Evolutionary conservation across 139 green algal species (phyloP).

Genomic region (Penium margaritaceum): DNA sequence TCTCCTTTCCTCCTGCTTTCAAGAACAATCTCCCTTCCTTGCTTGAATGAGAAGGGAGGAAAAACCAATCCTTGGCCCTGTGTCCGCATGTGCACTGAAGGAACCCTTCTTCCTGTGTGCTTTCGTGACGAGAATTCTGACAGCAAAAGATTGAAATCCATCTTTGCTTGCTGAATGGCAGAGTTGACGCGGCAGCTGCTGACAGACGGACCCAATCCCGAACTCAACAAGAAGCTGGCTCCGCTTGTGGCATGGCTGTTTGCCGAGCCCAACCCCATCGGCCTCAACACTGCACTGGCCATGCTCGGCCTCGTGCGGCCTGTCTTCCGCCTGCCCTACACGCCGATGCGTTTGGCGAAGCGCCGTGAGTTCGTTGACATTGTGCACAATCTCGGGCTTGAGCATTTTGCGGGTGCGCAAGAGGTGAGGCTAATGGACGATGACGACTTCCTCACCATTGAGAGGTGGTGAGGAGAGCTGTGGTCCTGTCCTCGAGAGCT

Average conservation of each 20-base stretch:
- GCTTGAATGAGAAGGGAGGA: no score
- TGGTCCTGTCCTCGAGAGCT: no score
- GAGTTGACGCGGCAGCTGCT: conserved; percentile 63
- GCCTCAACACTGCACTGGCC: conserved; percentile 81
- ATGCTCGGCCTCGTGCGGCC: conserved; percentile 80
- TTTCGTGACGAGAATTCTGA: no score
- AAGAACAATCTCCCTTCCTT: no score
- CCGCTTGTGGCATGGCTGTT: conserved; percentile 80
- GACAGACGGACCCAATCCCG: conserved; percentile 52
- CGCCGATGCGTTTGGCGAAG: conserved; percentile 64
- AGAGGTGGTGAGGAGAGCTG: no score
- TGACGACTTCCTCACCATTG: conserved; percentile 39
- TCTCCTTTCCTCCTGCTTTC: no score
- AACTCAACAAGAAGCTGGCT: conserved; percentile 53
- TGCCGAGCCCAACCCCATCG: conserved; percentile 88
- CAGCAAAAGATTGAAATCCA: no score
- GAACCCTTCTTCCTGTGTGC: no score
- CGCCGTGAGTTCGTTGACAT: conserved; percentile 67
- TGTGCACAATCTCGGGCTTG: conserved; percentile 60
- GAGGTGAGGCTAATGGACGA: conserved; percentile 38
- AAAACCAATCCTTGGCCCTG: no score
- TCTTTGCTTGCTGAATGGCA: no score
- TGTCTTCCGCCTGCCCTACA: conserved; percentile 83
- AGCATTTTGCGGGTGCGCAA: conserved; percentile 72
- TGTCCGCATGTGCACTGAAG: no score